These are phyloP conservation scores for Globisporangium solare DNA, from an alignment of 352 stramenopile species.

Conservation along the genomic window DNA sequence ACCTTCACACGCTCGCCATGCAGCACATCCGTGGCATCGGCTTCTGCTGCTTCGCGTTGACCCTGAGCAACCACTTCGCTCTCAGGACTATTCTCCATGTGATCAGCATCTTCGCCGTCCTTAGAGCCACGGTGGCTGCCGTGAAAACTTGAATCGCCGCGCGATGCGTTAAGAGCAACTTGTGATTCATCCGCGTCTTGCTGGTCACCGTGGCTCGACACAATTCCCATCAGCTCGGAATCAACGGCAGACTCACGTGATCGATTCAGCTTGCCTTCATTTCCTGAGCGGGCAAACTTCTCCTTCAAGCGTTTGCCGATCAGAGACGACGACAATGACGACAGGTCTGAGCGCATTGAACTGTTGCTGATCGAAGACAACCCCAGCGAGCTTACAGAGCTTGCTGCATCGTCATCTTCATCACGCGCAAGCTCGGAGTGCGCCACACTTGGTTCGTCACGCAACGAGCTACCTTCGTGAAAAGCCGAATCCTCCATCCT, in stretches of 20 bases:
- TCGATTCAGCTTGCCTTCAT: neutral
- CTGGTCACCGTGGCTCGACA: neutral
- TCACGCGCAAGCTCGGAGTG: neutral
- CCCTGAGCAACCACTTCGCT: too few relatives aligned
- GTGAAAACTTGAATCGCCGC: too few relatives aligned
- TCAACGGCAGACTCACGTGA: neutral
- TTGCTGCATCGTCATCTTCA: conserved; percentile 10
- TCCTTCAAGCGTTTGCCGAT: conserved; percentile 18
- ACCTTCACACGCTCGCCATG: too few relatives aligned
- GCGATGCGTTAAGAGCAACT: too few relatives aligned
- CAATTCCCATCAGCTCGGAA: neutral
- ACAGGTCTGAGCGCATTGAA: conserved; percentile 43
- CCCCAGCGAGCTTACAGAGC: conserved; percentile 41
- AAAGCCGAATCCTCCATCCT: too few relatives aligned
- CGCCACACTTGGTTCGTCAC: neutral
- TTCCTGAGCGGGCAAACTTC: neutral
- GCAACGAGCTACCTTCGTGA: too few relatives aligned
- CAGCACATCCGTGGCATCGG: neutral
- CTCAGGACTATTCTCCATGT: too few relatives aligned
- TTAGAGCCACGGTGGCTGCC: too few relatives aligned
- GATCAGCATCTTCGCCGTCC: too few relatives aligned
- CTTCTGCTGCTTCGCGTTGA: neutral
- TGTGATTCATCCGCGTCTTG: neutral
- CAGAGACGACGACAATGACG: conserved; percentile 60
- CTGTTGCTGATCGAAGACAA: conserved; percentile 60